These are phyloP conservation scores for Flagelloscypha sp. DNA, from an alignment of 768 basidiomycete species.

Conservation along the genomic window DNA sequence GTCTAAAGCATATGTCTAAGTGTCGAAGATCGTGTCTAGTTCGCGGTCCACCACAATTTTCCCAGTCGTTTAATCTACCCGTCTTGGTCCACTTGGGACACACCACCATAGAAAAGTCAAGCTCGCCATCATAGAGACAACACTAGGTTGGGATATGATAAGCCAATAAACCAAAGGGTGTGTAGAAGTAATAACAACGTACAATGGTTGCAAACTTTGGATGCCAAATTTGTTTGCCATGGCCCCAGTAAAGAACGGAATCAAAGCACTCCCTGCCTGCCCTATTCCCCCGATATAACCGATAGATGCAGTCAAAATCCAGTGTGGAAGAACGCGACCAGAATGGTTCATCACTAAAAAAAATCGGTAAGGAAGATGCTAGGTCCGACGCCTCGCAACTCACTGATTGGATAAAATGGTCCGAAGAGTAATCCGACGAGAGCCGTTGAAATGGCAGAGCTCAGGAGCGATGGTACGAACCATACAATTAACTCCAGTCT, in stretches of 20 bases:
- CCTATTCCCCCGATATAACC: conserved; percentile 55
- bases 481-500: conserved; percentile 63
- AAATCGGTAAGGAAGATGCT: conserved; percentile 45
- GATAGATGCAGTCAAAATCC: conserved; percentile 56
- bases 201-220: conserved; percentile 41
- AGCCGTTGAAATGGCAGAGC: conserved; percentile 54
- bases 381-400: too few species aligned
- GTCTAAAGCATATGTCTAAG: too few species aligned
- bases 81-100: too few species aligned
- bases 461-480: conserved; percentile 59
- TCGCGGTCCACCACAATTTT: too few species aligned
- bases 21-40: too few species aligned
- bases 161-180: too few species aligned
- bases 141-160: too few species aligned
- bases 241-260: conserved; percentile 45
- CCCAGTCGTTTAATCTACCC: too few species aligned
- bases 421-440: conserved; percentile 64
- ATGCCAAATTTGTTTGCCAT: conserved; percentile 35
- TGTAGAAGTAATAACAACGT: conserved; percentile 15
- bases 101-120: conserved; percentile 51
- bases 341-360: conserved; percentile 66
- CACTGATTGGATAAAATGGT: conserved; percentile 71
- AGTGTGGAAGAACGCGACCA: conserved; percentile 58
- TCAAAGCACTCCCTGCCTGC: conserved; percentile 38
- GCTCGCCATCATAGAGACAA: conserved; percentile 53